Base-by-base conservation (phyloP, 129 eudicot genomes). In the Helianthus tuberosus region DNA sequence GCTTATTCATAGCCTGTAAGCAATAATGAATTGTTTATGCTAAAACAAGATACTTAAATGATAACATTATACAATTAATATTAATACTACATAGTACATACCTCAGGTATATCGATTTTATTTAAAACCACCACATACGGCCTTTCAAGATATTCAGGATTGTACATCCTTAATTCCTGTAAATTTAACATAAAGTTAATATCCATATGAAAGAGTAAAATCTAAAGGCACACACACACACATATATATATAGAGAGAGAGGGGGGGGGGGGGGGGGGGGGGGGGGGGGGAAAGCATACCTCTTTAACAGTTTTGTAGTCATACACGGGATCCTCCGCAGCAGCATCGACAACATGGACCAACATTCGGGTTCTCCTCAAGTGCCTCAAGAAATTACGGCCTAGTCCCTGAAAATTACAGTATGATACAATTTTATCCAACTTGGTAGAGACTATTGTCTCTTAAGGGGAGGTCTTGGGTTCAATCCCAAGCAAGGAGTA, bases 281-380 rank as follows among this genome's bases (percentile, higher is more conserved):
- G 3, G 32, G 3, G 32, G 3, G 32, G 3, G 3, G 32, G 3
- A 25, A 16, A 13, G 17, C 74, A 57, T 86, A 94, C 98, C 87
- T 94, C 97, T 90, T 90, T 94, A 27, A 94, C 97, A 36, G 93
- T 94, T 81, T 88, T 88, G 73, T 94, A 94, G 71, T 94, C 98
- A 52, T 76, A 57, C 41, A 94, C 89, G 11, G 98, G 98, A 70
- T 94, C 87, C 14, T 76, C 83, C 10, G 93, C 84, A 72, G 93
- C 86, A 36, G 97, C 98, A 85, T 94, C 97, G 71, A 94, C 91
- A 50, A 94, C 98, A 82, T 94, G 98, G 50, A 94, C 97, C 86
- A 94, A 71, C 87, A 94, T 53, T 51, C 98, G 78, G 20, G 98
- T 94, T 79, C 98, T 90, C 81, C 97, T 86, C 77, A 94, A 78